A percentile compares a stretch with the other conserved stretches of the same genome.
phyloP scores from a whole-genome alignment of 2,329 filamentous ascomycete genomes.

The Alternaria sp. region DNA sequence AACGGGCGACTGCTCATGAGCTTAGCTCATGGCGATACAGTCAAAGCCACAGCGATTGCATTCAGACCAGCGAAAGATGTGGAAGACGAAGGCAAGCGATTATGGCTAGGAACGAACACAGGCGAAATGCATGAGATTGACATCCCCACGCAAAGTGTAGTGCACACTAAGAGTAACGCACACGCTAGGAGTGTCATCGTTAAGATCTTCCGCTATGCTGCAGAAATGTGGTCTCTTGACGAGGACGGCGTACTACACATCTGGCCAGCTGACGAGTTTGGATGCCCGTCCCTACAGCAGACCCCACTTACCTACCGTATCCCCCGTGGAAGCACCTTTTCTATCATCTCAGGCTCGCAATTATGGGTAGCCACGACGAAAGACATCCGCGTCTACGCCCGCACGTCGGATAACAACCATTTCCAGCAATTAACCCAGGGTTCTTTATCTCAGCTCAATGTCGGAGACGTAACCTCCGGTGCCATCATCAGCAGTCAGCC shows the following conservation, averaged over 20 bases:
- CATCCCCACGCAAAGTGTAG: conserved; percentile 72
- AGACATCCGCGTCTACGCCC: conserved; percentile 82
- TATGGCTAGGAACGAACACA: conserved; percentile 90
- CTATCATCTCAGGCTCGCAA: conserved; percentile 81
- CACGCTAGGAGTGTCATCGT: conserved; percentile 81
- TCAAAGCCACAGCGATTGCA: conserved; percentile 78
- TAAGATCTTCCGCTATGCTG: conserved; percentile 83
- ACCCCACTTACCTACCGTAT: conserved; percentile 80
- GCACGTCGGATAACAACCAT: conserved; percentile 69
- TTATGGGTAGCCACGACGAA: conserved; percentile 90
- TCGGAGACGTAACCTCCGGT: conserved; percentile 87
- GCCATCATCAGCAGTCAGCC: conserved; percentile 75
- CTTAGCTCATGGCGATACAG: conserved; percentile 80
- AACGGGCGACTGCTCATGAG: conserved; percentile 84
- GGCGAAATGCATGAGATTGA: conserved; percentile 93
- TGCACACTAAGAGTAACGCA: conserved; percentile 70
- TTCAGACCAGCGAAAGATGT: conserved; percentile 85
- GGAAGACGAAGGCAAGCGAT: conserved; percentile 76
- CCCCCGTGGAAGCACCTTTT: conserved; percentile 83
- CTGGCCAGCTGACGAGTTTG: conserved; percentile 81
- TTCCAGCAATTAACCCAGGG: conserved; percentile 78
- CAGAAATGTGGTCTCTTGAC: conserved; percentile 93
- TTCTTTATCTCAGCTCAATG: conserved; percentile 72
- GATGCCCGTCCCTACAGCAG: conserved; percentile 74
- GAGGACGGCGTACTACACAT: conserved; percentile 85